A percentile compares a stretch with the other conserved stretches of the same genome.
These are phyloP conservation scores for Epichloe aotearoae DNA, from an alignment of 2,329 filamentous ascomycete genomes.

Conservation along the genomic window DNA sequence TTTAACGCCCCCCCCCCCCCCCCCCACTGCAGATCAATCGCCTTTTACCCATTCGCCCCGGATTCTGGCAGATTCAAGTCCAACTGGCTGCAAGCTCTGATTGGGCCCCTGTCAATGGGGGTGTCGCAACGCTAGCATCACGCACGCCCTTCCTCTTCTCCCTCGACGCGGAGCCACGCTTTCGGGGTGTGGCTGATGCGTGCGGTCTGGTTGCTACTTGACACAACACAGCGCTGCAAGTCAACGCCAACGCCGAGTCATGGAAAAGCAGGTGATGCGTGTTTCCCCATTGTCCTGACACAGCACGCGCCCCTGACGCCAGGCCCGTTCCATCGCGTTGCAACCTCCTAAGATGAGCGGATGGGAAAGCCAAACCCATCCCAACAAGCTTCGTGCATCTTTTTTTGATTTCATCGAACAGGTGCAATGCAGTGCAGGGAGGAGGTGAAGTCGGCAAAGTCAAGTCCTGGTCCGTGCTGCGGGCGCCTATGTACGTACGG, in stretches of 20 bases:
- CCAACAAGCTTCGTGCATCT: no score
- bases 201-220: no score
- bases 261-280: not conserved
- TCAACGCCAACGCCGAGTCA: no score
- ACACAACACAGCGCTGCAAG: no score
- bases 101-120: not conserved
- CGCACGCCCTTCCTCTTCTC: not conserved
- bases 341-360: no score
- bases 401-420: no score
- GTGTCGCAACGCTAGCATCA: not conserved
- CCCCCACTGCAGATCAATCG: not conserved
- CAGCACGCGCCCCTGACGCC: not conserved
- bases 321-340: no score
- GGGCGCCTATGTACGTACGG: not conserved
- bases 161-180: not conserved
- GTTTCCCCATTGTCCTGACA: not conserved
- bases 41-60: not conserved
- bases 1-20: no score
- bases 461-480: no score
- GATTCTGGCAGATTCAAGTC: not conserved
- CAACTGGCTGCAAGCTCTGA: not conserved
- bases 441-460: no score
- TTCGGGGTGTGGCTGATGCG: not conserved
- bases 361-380: no score
- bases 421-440: no score